Evolutionary conservation across 1,139 yeast genomes (phyloP), one percentile per base, ranked within the genome.

Genomic region (Magnusiomyces paraingens): DNA sequence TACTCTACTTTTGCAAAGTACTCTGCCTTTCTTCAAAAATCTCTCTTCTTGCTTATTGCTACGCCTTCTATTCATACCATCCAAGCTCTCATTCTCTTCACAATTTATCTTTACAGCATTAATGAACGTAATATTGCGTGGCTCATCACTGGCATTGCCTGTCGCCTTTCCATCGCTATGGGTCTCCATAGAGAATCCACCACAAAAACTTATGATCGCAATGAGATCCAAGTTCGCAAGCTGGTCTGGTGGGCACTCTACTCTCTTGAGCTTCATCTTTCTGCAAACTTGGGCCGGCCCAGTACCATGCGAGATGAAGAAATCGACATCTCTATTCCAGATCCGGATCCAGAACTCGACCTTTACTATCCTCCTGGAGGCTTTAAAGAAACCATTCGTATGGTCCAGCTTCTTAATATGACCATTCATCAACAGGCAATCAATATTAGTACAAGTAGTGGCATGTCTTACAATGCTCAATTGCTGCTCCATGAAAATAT

Each of bases 71-170:
- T 49, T 12, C 50, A 52, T 42, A 52, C 57, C 6, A 51, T 55
- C 2, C 57, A 55, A 32, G 53, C 57, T 2, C 46, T 55, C 21
- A 52, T 55, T 38, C 43, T 55, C 42, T 49, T 55, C 5, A 47
- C 54, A 20, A 50, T 47, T 29, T 52, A 55, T 32, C 51, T 55
- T n/a, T 52, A 55, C 22, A 53, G 57, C 14, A 46, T 55, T 0
- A 55, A 55, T 47, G 57, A 55, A 29, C 41, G 57, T 43, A 55
- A 55, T 22, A 52, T 54, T 12, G 53, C 57, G 4, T 55, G 57
- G 57, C 52, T 55, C 8, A 45, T 55, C 36, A 47, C 51, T 6
- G 57, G 57, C 14, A 44, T 55, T 21, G 47, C 55, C 14, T 49
- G 52, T 38, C 51, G 57, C 1, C 53, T 50, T 15, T 52, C 57